Conservation (phyloP, 192 early-diverging fungal genomes). For the Umbelopsis sp. region DNA sequence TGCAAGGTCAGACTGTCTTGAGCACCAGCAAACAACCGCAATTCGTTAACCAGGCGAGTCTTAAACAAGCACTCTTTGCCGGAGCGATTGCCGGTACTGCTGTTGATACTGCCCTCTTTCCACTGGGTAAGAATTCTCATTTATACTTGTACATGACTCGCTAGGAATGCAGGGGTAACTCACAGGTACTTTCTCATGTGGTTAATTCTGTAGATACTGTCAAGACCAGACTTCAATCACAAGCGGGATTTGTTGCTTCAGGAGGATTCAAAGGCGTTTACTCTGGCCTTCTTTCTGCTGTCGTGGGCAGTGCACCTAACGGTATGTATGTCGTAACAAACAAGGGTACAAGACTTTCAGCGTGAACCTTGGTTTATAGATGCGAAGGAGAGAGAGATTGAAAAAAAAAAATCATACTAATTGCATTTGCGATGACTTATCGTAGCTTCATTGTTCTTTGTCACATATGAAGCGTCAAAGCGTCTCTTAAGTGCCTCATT, state of each 20-base stretch:
- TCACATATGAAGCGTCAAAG: slow-evolving; percentile 88
- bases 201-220: slow-evolving; percentile 70
- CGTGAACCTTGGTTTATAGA: no score
- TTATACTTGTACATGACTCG: neutral
- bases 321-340: slow-evolving; percentile 45
- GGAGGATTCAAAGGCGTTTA: slow-evolving; percentile 93
- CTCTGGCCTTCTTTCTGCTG: slow-evolving; percentile 84
- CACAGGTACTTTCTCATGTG: neutral
- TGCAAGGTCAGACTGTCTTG: neutral
- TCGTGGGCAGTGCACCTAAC: slow-evolving; percentile 91
- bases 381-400: no score
- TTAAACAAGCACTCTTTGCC: slow-evolving; percentile 62
- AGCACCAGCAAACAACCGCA: slow-evolving; percentile 21
- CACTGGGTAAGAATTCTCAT: slow-evolving; percentile 60
- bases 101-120: slow-evolving; percentile 92
- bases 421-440: neutral
- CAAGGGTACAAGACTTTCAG: neutral
- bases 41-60: slow-evolving; percentile 27
- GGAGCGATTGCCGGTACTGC: slow-evolving; percentile 91
- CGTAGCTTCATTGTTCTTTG: slow-evolving; percentile 85
- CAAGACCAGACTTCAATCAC: slow-evolving; percentile 93
- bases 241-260: slow-evolving; percentile 77
- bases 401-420: no score
- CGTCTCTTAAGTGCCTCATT: slow-evolving; percentile 38
- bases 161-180: neutral